These are phyloP conservation scores for Allantophomopsis lycopodina DNA, from an alignment of 2,329 filamentous ascomycete genomes.

Conservation along the genomic window DNA sequence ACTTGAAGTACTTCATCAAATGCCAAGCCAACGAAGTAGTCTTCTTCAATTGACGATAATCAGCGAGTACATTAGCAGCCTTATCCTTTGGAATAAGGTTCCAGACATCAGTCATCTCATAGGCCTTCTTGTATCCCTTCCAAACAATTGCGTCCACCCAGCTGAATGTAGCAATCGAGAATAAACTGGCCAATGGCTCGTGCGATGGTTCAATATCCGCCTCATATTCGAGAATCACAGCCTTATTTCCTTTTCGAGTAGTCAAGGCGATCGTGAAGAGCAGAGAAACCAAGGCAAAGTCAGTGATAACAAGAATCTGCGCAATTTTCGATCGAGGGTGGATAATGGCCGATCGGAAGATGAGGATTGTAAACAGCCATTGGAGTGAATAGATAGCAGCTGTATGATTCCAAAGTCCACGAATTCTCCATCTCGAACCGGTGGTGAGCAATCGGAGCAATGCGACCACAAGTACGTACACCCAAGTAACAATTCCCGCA, in stretches of 20 bases:
- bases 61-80: conserved; percentile 62
- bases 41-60: conserved; percentile 78
- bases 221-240: conserved; percentile 78
- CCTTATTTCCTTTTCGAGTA: conserved; percentile 84
- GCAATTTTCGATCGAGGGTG: conserved; percentile 53
- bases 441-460: conserved; percentile 56
- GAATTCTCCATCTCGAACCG: conserved; percentile 51
- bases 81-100: conserved; percentile 83
- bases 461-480: conserved; percentile 65
- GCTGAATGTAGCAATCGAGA: conserved; percentile 75
- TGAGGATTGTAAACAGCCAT: conserved; percentile 63
- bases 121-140: conserved; percentile 73
- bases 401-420: conserved; percentile 85
- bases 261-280: conserved; percentile 65
- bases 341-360: conserved; percentile 78
- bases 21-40: conserved; percentile 69
- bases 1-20: conserved; percentile 73
- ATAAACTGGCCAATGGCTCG: conserved; percentile 76
- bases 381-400: conserved; percentile 68
- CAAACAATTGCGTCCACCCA: conserved; percentile 88
- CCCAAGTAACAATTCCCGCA: conserved; percentile 61
- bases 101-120: conserved; percentile 82
- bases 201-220: conserved; percentile 75
- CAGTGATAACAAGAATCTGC: conserved; percentile 51
- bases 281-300: conserved; percentile 63